Conservation (phyloP, 129 eudicot genomes). For the Pulicaria dysenterica region DNA sequence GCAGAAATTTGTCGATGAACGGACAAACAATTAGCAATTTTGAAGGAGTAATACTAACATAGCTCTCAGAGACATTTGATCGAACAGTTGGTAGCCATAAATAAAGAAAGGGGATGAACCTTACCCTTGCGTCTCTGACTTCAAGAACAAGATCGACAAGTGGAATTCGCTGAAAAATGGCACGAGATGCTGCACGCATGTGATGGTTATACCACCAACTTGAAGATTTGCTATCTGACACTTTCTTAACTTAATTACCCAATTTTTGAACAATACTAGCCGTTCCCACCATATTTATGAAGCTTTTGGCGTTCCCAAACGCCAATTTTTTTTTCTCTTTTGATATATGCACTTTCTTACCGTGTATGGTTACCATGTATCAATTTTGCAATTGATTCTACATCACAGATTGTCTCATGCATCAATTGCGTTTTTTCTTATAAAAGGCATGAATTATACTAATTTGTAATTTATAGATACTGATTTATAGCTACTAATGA, state of each 20-base stretch:
- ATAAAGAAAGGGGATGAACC: not conserved
- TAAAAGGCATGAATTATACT: too few species aligned
- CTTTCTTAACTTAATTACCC: slow-evolving; percentile 52
- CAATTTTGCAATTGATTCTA: too few species aligned
- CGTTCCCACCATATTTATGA: slow-evolving; percentile 41
- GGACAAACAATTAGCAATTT: not conserved
- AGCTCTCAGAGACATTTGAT: slow-evolving; percentile 43
- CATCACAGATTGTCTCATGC: too few species aligned
- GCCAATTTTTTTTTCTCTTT: too few species aligned
- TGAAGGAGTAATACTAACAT: not conserved
- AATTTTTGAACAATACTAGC: slow-evolving; percentile 44
- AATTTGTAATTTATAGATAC: too few species aligned
- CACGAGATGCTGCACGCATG: slow-evolving; percentile 88
- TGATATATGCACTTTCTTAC: too few species aligned
- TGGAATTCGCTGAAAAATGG: slow-evolving; percentile 64
- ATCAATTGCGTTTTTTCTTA: too few species aligned
- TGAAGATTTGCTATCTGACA: slow-evolving; percentile 50
- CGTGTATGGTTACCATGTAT: too few species aligned
- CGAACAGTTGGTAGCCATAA: slow-evolving; percentile 42
- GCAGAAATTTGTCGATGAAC: not conserved
- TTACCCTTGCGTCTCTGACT: slow-evolving; percentile 90
- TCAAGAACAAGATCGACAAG: slow-evolving; percentile 75
- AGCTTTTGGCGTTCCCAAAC: not conserved
- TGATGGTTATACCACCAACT: slow-evolving; percentile 97
- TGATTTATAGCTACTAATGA: too few species aligned